phyloP scores from a whole-genome alignment of 208 protist genomes.

The Crithidia bombi region DNA sequence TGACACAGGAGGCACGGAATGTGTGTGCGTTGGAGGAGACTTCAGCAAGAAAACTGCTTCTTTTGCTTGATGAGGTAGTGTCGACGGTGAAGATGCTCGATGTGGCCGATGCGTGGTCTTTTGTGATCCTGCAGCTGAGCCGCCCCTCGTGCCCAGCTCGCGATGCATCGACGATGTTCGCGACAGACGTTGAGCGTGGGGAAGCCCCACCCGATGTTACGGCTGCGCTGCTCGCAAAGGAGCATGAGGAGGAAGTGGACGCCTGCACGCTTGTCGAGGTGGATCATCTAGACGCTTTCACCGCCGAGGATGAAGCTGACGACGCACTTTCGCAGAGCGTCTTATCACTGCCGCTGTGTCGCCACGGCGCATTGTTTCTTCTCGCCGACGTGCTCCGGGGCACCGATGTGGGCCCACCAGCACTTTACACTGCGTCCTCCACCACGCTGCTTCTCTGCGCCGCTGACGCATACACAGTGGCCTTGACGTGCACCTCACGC shows the following conservation, averaged over 20 bases:
- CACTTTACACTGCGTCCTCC: conserved; percentile 18
- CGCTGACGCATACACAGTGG: not conserved
- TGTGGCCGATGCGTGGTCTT: not conserved
- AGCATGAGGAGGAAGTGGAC: conserved; percentile 22
- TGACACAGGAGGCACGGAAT: not conserved
- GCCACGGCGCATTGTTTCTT: conserved; percentile 31
- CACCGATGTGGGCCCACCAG: not conserved
- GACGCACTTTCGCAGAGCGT: not conserved
- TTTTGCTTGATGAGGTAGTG: not conserved
- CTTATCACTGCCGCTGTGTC: conserved; percentile 11
- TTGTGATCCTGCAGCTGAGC: not conserved
- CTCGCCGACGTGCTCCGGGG: conserved; percentile 19
- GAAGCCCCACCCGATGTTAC: conserved; percentile 18
- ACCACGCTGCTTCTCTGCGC: conserved; percentile 20
- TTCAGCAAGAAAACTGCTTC: not conserved
- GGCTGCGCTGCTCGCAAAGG: conserved; percentile 15
- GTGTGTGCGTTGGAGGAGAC: not conserved
- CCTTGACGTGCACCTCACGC: conserved; percentile 12
- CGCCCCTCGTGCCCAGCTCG: not conserved
- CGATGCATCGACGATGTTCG: not conserved
- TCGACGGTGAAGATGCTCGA: not conserved
- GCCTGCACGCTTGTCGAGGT: conserved; percentile 18
- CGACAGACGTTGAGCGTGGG: conserved; percentile 11
- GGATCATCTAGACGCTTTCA: conserved; percentile 13
- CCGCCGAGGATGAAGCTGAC: not conserved